Evolutionary conservation across 768 basidiomycete genomes (phyloP).

Genomic region (Boletus rufocinnamomeus): DNA sequence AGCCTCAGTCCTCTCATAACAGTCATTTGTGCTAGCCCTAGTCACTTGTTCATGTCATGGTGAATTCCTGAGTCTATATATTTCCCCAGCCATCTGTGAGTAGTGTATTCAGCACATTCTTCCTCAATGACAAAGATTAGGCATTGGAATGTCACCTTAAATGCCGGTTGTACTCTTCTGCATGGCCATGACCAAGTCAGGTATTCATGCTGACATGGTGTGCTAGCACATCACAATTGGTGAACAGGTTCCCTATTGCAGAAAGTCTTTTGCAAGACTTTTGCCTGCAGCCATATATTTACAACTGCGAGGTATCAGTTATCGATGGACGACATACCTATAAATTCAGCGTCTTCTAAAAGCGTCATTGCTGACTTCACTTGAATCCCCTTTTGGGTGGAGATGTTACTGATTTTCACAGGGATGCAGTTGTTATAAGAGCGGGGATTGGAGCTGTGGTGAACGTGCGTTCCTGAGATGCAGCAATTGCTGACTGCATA

Average conservation of each 20-base stretch:
- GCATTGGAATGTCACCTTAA: background rate
- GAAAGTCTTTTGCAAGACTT: conserved; percentile 9
- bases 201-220: conserved; percentile 1
- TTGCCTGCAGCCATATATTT: conserved; percentile 9
- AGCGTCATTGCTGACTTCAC: conserved; percentile 4
- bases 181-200: background rate
- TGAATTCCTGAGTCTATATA: background rate
- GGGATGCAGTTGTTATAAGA: conserved; percentile 12
- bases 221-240: background rate
- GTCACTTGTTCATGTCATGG: background rate
- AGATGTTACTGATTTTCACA: background rate
- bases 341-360: conserved; percentile 14
- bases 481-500: background rate
- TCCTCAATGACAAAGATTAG: background rate
- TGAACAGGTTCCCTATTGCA: conserved; percentile 1
- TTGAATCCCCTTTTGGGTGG: background rate
- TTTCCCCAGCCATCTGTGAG: background rate
- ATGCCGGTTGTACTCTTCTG: conserved; percentile 7
- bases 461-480: too few relatives aligned
- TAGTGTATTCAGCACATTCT: background rate
- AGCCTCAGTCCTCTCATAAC: background rate
- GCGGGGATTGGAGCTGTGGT: background rate
- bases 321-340: conserved; percentile 3
- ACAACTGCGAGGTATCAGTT: conserved; percentile 8
- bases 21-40: background rate